Conservation (phyloP, 495 filamentous ascomycete genomes). For the Aspergillus baeticus region DNA sequence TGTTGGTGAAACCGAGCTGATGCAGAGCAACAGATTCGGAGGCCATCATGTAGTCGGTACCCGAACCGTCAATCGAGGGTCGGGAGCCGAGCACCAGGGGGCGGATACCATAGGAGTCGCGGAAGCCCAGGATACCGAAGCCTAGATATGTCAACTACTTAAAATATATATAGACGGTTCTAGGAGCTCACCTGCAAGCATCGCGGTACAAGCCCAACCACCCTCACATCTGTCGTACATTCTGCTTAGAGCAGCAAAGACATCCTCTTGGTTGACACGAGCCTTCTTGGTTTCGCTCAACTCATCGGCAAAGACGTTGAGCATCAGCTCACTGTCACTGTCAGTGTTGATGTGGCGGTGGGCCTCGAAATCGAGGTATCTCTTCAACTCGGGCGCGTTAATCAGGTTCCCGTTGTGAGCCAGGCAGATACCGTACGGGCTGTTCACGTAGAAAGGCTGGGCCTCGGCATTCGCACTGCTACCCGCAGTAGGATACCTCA, state of each 20-base stretch:
- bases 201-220: constrained; percentile 84
- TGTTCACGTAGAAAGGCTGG: constrained; percentile 89
- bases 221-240: constrained; percentile 81
- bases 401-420: constrained; percentile 91
- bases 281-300: constrained; percentile 95
- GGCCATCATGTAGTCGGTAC: constrained; percentile 93
- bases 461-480: constrained; percentile 65
- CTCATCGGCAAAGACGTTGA: constrained; percentile 93
- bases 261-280: constrained; percentile 86
- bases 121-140: constrained; percentile 87
- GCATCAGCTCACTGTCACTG: constrained; percentile 89
- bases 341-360: constrained; percentile 98
- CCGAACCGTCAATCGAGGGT: constrained; percentile 61
- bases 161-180: not conserved
- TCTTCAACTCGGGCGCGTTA: constrained; percentile 78
- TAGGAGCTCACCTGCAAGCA: constrained; percentile 72
- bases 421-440: constrained; percentile 74
- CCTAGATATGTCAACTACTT: constrained; percentile 38
- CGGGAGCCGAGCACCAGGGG: constrained; percentile 81
- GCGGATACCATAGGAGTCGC: constrained; percentile 86
- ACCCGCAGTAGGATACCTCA: constrained; percentile 89
- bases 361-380: constrained; percentile 80
- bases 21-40: constrained; percentile 93
- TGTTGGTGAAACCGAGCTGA: constrained; percentile 80
- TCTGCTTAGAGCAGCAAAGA: constrained; percentile 72